Evolutionary conservation across 2,329 filamentous ascomycete species (phyloP).

Genomic region (Colletotrichum spaethianum): DNA sequence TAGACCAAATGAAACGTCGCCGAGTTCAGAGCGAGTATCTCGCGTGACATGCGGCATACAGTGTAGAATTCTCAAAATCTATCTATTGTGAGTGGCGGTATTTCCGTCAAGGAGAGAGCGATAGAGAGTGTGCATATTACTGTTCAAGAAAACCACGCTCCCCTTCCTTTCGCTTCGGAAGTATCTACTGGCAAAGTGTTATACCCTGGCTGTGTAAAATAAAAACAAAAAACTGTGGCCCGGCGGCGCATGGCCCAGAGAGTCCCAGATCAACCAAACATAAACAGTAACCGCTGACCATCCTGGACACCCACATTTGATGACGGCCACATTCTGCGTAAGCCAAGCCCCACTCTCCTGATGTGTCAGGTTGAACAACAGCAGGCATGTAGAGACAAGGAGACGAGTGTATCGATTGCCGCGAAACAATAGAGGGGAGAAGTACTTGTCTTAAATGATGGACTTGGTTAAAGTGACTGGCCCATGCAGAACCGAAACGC

Average conservation of each 20-base stretch:
- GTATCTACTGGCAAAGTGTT: constrained; percentile 23
- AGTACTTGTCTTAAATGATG: constrained; percentile 15
- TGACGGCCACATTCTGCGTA: constrained; percentile 22
- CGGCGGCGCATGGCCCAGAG: background rate
- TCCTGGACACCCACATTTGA: constrained; percentile 19
- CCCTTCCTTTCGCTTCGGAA: constrained; percentile 5
- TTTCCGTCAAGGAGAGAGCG: constrained; percentile 7
- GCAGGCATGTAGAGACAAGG: background rate
- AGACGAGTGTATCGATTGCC: background rate
- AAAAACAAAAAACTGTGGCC: constrained; percentile 2
- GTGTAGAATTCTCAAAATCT: constrained; percentile 14
- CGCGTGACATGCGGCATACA: constrained; percentile 4
- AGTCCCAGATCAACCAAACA: background rate
- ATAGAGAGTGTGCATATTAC: constrained; percentile 1
- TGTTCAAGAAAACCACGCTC: background rate
- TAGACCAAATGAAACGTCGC: background rate
- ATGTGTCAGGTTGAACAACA: constrained; percentile 1
- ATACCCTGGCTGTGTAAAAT: constrained; percentile 21
- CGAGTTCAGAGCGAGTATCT: background rate
- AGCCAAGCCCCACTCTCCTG: background rate
- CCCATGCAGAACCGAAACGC: constrained; percentile 32
- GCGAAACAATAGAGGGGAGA: background rate
- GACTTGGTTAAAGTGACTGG: constrained; percentile 27
- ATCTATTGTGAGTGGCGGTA: constrained; percentile 34
- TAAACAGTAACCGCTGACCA: background rate